Base-by-base conservation (phyloP, 345 rosid species). In the Bruguiera gymnorhiza region DNA sequence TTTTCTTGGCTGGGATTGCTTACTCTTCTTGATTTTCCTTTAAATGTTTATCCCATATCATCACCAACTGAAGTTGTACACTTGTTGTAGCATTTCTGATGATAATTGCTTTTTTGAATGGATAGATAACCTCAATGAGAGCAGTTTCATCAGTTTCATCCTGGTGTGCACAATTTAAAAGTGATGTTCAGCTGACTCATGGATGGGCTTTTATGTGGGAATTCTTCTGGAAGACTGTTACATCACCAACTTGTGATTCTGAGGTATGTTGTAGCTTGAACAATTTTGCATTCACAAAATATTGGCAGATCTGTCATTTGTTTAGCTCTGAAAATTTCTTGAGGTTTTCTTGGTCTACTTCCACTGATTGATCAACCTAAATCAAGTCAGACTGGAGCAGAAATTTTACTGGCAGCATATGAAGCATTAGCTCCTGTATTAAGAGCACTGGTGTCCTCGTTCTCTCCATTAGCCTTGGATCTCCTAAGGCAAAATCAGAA, bases 321-420 rank as follows among this genome's bases (percentile, higher is more conserved):
- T 69, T 30, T 64, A 54, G 9, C 34, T 43, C 66, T 70, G 31
- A 37, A 11, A 55, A 21, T 5, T 53, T 61, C 29, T 48, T 1
- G 24, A 60, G 27, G 58, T 69, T 52, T 10, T 65, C 63, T 37
- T 59, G 53, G 34, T 65, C 59, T 34, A 31, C n/a, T 56, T 50
- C 57, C 26, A 26, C 67, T 70, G 62, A 75, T 55, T 62, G 60
- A 66, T 81, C 56, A 66, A 62, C 73, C 68, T 82, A 30, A 62
- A 48, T 65, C 26, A 63, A 61, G 64, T 71, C 82, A 93, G 98
- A 76, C 77, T 59, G 89, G 78, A 74, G 96, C 93, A 53, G 98
- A 93, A 84, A 46, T 91, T 69, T 63, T 71, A 70, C 80, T 93
- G 71, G 97, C 94, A 62, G 88, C 86, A 79, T 91, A 84, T 84